A percentile compares a stretch with the other conserved stretches of the same genome.
These are phyloP conservation scores for Trichoderma reesei DNA, from an alignment of 495 filamentous ascomycete species.

Conservation along the genomic window DNA sequence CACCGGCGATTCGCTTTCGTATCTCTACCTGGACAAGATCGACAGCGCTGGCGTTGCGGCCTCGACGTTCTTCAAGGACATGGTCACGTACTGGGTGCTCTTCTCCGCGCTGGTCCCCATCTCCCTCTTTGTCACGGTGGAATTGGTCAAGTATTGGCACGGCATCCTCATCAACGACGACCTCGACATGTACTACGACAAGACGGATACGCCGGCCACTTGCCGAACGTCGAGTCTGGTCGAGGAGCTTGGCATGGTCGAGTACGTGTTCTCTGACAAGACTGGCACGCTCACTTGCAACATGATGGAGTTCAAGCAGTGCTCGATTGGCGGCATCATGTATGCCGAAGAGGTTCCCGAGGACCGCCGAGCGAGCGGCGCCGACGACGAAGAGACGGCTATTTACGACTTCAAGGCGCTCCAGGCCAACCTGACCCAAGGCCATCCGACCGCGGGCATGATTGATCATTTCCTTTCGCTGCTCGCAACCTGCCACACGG, in stretches of 20 bases:
- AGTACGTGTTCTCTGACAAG: constrained; percentile 98
- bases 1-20: constrained; percentile 47
- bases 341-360: constrained; percentile 92
- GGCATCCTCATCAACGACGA: constrained; percentile 97
- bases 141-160: constrained; percentile 95
- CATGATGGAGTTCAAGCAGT: constrained; percentile 97
- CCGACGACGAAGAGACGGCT: constrained; percentile 67
- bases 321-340: constrained; percentile 83
- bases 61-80: constrained; percentile 82
- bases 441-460: constrained; percentile 52
- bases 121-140: constrained; percentile 94
- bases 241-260: constrained; percentile 95
- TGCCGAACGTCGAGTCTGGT: constrained; percentile 95
- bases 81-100: constrained; percentile 98
- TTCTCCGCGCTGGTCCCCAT: constrained; percentile 96
- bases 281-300: constrained; percentile 99
- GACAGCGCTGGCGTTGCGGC: constrained; percentile 41
- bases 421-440: constrained; percentile 54
- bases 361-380: constrained; percentile 68
- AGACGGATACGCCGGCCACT: constrained; percentile 88
- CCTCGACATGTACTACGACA: constrained; percentile 95
- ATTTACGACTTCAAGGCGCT: constrained; percentile 83
- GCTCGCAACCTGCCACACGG: constrained; percentile 88
- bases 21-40: constrained; percentile 54
- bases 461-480: constrained; percentile 89